Evolutionary conservation across 345 rosid species (phyloP).

Genomic region (Eucalyptus cloeziana): DNA sequence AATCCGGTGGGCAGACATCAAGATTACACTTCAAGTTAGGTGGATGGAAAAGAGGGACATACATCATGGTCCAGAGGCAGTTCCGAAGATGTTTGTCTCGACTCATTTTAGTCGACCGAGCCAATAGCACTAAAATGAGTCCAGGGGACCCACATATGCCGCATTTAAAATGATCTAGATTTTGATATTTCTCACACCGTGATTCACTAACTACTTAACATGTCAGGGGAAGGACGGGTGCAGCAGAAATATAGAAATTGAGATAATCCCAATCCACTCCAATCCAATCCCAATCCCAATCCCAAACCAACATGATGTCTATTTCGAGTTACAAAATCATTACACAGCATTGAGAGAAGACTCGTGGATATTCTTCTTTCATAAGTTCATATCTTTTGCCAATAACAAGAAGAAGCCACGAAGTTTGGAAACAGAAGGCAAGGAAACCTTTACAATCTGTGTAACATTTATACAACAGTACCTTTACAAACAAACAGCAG

Average conservation of each 20-base stretch:
- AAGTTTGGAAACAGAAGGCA: not conserved
- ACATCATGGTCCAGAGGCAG: not conserved
- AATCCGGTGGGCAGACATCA: not conserved
- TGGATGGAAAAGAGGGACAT: not conserved
- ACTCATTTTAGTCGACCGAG: not conserved
- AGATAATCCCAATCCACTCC: not conserved
- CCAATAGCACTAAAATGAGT: not conserved
- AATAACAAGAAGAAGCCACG: not conserved
- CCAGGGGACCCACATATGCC: not conserved
- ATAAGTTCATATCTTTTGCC: not conserved
- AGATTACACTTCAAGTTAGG: not conserved
- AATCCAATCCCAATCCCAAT: not conserved
- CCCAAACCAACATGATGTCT: not conserved
- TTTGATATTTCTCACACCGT: not conserved
- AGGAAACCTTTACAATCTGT: not conserved
- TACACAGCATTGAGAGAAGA: not conserved
- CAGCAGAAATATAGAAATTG: not conserved
- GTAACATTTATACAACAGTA: slow-evolving; percentile 4
- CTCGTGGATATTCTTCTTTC: not conserved
- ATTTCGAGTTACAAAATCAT: not conserved
- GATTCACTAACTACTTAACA: not conserved
- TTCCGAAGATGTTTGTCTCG: not conserved
- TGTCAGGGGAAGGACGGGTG: not conserved
- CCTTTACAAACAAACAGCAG: slow-evolving; percentile 21
- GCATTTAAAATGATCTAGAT: not conserved